Base-by-base conservation (phyloP, 2,329 filamentous ascomycete genomes). In the Fusarium kyushuense region DNA sequence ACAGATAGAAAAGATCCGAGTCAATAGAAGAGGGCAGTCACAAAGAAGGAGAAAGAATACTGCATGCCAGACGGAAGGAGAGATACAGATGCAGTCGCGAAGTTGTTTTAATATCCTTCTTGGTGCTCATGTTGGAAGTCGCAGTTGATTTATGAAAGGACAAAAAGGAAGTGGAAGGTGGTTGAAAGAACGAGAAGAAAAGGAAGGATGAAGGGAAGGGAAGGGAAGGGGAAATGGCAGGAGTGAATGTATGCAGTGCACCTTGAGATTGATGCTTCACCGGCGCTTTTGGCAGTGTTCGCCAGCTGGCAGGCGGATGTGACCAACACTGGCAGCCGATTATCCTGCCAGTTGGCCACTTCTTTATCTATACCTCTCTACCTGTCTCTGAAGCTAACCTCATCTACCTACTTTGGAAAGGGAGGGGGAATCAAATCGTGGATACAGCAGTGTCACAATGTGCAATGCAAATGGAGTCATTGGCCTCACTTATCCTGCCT, bases 391-490 rank as follows among this genome's bases (percentile, higher is more conserved):
- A 30, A 36, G 21, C 14, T 40, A 53, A 23, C 29, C 36, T 58
- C 54, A 35, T 40, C 17, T 56, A 19, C 30, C 27, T n/a, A n/a
- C n/a, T 19, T 29, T 29, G 23, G 35, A 29, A 29, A 17, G 17
- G 11, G 42, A 21, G 46, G 56, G 54, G 23, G 36, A 65, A 68
- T 53, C 48, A 35, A 65, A 68, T 53, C 48, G 40, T 51, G 62
- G 57, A 69, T 55, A 35, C 30, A 32, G 41, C 14, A 70, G 67
- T 70, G 52, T 68, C 54, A 70, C 67, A 61, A 54, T 70, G 67
- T 70, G 45, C 58, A 52, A 70, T 70, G 58, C 42, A 54, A 53
- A 69, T 49, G 38, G n/a, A 35, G 42, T 63, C 61, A 53, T 54
- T 55, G 41, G 49, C 33, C 63, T 63, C 38, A 49, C 29, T 40